These are phyloP conservation scores for Phytophthora sansomeana DNA, from an alignment of 352 stramenopile species.

Conservation along the genomic window DNA sequence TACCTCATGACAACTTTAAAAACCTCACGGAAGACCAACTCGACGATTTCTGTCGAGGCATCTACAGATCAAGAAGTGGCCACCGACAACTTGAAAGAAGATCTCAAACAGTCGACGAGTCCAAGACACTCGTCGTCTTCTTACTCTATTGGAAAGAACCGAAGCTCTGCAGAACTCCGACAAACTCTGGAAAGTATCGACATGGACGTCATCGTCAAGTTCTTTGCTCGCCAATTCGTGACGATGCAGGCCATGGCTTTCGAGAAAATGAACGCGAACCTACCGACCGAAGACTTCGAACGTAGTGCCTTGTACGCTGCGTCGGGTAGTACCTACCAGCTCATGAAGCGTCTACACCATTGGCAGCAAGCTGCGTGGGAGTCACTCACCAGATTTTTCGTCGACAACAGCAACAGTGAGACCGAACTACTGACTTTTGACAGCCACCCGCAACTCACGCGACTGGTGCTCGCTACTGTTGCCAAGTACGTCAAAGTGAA, in stretches of 20 bases:
- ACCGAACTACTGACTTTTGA: slow-evolving; percentile 50
- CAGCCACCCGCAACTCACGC: slow-evolving; percentile 61
- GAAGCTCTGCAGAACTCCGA: slow-evolving; percentile 10
- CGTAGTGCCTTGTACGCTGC: slow-evolving; percentile 38
- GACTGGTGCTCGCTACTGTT: slow-evolving; percentile 60
- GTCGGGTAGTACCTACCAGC: slow-evolving; percentile 48
- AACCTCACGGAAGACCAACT: neutral
- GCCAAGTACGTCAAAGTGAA: slow-evolving; percentile 69
- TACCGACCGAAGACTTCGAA: slow-evolving; percentile 14
- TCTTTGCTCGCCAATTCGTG: slow-evolving; percentile 63
- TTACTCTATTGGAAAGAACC: slow-evolving; percentile 2
- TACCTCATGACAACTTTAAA: slow-evolving; percentile 49
- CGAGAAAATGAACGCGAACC: slow-evolving; percentile 29
- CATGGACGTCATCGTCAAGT: slow-evolving; percentile 42
- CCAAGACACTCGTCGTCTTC: slow-evolving; percentile 2
- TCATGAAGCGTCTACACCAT: slow-evolving; percentile 73
- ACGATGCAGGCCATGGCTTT: slow-evolving; percentile 34
- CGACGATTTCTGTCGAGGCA: neutral
- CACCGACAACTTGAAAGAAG: neutral
- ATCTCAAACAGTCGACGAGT: slow-evolving; percentile 9
- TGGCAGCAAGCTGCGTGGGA: slow-evolving; percentile 69
- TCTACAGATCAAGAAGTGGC: slow-evolving; percentile 13
- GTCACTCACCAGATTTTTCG: slow-evolving; percentile 51
- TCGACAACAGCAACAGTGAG: slow-evolving; percentile 25
- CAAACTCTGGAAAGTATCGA: slow-evolving; percentile 30